These are phyloP conservation scores for Rhizomucor pusillus DNA, from an alignment of 371 early-diverging fungal genomes.

Conservation along the genomic window DNA sequence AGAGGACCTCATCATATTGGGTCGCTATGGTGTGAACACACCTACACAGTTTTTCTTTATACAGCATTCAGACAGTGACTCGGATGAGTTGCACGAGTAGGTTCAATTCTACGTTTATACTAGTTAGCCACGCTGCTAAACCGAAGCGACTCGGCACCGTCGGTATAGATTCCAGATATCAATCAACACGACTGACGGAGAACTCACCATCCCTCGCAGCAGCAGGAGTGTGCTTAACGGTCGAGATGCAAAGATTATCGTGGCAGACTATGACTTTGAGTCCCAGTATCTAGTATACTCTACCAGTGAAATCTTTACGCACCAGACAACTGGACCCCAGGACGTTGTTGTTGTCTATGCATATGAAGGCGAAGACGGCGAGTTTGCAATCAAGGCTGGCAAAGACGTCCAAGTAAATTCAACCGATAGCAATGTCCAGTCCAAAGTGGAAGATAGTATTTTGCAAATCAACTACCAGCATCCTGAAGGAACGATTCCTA, in stretches of 20 bases:
- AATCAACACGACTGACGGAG: conserved; percentile 9
- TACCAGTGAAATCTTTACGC: conserved; percentile 23
- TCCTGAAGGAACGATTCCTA: conserved; percentile 10
- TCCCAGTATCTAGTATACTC: conserved; percentile 22
- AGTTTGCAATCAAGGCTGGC: conserved; percentile 16
- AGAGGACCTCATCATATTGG: conserved; percentile 10
- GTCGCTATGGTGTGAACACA: conserved; percentile 9
- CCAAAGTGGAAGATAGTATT: background rate
- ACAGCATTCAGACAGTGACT: conserved; percentile 10
- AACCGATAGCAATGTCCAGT: conserved; percentile 1
- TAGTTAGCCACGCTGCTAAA: too few species aligned
- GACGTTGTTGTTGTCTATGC: conserved; percentile 22
- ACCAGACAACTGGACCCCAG: conserved; percentile 10
- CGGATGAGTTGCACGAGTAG: conserved; percentile 10
- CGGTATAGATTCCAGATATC: conserved; percentile 12
- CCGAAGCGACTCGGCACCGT: too few species aligned
- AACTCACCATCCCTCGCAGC: conserved; percentile 6
- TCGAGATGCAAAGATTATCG: conserved; percentile 22
- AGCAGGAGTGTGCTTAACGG: conserved; percentile 14
- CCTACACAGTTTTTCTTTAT: conserved; percentile 14
- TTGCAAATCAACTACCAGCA: conserved; percentile 21
- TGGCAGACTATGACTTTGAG: conserved; percentile 19
- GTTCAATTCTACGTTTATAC: background rate
- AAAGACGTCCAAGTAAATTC: conserved; percentile 3
- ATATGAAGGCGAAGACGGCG: conserved; percentile 18